These are phyloP conservation scores for Chlorella sp. DNA, from an alignment of 139 green algal species.

Conservation along the genomic window DNA sequence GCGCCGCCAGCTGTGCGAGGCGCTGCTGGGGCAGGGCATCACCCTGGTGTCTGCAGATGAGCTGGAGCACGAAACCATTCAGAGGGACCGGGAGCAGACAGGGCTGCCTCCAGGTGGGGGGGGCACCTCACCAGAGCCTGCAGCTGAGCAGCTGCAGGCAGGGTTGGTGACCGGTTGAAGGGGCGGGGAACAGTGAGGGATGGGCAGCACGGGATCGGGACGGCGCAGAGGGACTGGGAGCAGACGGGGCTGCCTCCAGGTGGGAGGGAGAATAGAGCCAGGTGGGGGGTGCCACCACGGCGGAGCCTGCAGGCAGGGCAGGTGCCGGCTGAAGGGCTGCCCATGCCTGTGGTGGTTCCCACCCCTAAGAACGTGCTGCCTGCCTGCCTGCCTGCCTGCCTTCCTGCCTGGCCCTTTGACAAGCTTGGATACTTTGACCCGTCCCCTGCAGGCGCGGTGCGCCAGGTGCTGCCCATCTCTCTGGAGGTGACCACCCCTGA, in stretches of 20 bases:
- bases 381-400: neutral
- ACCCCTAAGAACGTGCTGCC: neutral
- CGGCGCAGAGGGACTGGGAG: conserved; percentile 15
- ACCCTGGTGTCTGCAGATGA: conserved; percentile 57
- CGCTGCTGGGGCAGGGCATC: conserved; percentile 19
- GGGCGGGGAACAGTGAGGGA: too few species aligned
- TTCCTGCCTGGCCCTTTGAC: too few species aligned
- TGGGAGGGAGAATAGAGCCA: too few species aligned
- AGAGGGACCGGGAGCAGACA: conserved; percentile 43
- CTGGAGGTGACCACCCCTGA: conserved; percentile 45
- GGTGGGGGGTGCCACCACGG: too few species aligned
- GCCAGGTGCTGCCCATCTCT: conserved; percentile 47
- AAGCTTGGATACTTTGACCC: neutral
- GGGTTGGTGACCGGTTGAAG: too few species aligned
- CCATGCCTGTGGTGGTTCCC: too few species aligned
- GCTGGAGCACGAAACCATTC: conserved; percentile 56
- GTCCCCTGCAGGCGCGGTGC: neutral
- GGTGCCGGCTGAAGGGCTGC: too few species aligned
- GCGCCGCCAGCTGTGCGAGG: conserved; percentile 9
- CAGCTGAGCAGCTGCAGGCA: too few species aligned
- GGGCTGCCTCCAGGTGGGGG: conserved; percentile 32
- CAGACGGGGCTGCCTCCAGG: conserved; percentile 41
- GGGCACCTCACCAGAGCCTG: too few species aligned
- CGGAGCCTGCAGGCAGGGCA: too few species aligned
- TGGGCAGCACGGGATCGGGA: neutral